Percentiles rank a stretch among this genome's conserved stretches.
These are phyloP conservation scores for Citrus sinensis DNA, from an alignment of 345 rosid species.

Conservation along the genomic window DVS_A1.0 CM039165.1:38495501-38496000, in stretches of 20 bases:
- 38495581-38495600: constrained; percentile 61
- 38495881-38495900: not conserved
- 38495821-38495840: not conserved
- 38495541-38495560: constrained; percentile 77
- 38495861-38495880: not conserved
- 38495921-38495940: not conserved
- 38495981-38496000: constrained; percentile 54
- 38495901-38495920: not conserved
- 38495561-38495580: constrained; percentile 95
- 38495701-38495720: not conserved
- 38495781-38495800: not conserved
- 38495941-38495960: not conserved
- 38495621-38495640: not conserved
- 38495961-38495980: constrained; percentile 83
- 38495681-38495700: too few relatives aligned
- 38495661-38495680: not conserved
- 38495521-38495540: constrained; percentile 92
- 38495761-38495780: not conserved
- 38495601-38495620: constrained; percentile 1
- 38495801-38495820: not conserved
- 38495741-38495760: not conserved
- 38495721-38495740: not conserved
- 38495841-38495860: not conserved
- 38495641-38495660: not conserved
- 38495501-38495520: constrained; percentile 70